Percentiles rank a stretch among this genome's conserved stretches.
phyloP scores from a whole-genome alignment of 2,329 filamentous ascomycete species.

The Trichophaea hybrida region DNA sequence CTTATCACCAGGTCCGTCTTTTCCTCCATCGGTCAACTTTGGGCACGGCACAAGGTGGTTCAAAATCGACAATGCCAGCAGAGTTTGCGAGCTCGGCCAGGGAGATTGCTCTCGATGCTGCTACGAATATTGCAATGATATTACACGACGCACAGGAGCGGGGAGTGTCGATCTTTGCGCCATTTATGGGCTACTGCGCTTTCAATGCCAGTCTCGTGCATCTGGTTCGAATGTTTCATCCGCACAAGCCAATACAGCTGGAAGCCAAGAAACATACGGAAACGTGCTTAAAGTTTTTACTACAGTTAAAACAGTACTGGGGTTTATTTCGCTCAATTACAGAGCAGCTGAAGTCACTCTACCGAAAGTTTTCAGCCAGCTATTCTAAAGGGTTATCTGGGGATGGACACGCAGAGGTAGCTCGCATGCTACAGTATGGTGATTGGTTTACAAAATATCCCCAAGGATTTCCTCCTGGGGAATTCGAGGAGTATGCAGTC shows the following conservation, averaged over 20 bases:
- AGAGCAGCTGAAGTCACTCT: conserved; percentile 80
- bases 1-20: conserved; percentile 74
- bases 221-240: conserved; percentile 68
- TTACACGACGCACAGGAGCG: conserved; percentile 56
- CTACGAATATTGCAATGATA: conserved; percentile 71
- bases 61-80: conserved; percentile 45
- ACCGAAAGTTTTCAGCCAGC: conserved; percentile 71
- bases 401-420: conserved; percentile 37
- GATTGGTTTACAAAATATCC: conserved; percentile 97
- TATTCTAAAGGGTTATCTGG: conserved; percentile 49
- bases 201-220: conserved; percentile 92
- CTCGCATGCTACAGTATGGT: conserved; percentile 78
- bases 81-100: conserved; percentile 64
- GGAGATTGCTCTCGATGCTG: conserved; percentile 63
- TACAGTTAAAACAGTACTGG: conserved; percentile 95
- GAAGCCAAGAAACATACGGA: conserved; percentile 71
- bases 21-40: conserved; percentile 84
- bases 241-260: conserved; percentile 59
- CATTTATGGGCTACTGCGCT: conserved; percentile 87
- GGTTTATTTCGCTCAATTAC: conserved; percentile 97
- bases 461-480: conserved; percentile 70
- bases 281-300: conserved; percentile 77
- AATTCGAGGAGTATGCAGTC: conserved; percentile 58
- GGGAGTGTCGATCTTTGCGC: conserved; percentile 66
- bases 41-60: background rate